Percentiles rank a stretch among this genome's conserved stretches.
Conservation (phyloP, 768 basidiomycete genomes). For the Lentinula boryana region DNA sequence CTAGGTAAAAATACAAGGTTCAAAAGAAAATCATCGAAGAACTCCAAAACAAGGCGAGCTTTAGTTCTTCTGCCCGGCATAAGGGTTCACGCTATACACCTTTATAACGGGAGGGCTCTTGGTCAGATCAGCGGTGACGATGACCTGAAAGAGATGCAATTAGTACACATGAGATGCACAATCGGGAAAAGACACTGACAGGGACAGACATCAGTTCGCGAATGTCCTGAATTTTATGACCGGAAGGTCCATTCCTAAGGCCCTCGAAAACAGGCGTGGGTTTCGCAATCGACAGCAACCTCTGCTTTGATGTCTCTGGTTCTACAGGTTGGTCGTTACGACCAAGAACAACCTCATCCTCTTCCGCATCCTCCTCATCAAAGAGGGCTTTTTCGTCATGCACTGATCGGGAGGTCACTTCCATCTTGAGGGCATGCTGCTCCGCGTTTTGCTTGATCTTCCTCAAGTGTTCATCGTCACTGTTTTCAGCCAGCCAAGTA, state of each 20-base stretch:
- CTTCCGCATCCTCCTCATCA: slow-evolving; percentile 80
- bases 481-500: slow-evolving; percentile 90
- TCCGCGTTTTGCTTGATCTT: slow-evolving; percentile 92
- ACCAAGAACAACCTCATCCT: slow-evolving; percentile 79
- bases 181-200: slow-evolving; percentile 38
- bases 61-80: slow-evolving; percentile 49
- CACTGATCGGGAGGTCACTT: slow-evolving; percentile 77
- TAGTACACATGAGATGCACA: slow-evolving; percentile 1
- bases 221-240: slow-evolving; percentile 96
- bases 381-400: slow-evolving; percentile 87
- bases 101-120: slow-evolving; percentile 97
- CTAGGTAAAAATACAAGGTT: slow-evolving; percentile 5
- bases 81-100: slow-evolving; percentile 94
- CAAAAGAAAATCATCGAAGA: not conserved
- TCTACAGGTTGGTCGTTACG: slow-evolving; percentile 38
- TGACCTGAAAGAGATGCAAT: slow-evolving; percentile 50
- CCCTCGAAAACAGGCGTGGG: slow-evolving; percentile 80
- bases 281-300: slow-evolving; percentile 70
- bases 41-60: not conserved
- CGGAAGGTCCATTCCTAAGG: slow-evolving; percentile 58
- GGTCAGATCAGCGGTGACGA: slow-evolving; percentile 90
- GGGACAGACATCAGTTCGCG: slow-evolving; percentile 90
- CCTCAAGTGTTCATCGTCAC: slow-evolving; percentile 92
- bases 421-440: slow-evolving; percentile 88
- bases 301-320: slow-evolving; percentile 71